A percentile compares a stretch with the other conserved stretches of the same genome.
Conservation (phyloP, 176 grass and related monocot species). For the Cenchrus purpureus region DNA sequence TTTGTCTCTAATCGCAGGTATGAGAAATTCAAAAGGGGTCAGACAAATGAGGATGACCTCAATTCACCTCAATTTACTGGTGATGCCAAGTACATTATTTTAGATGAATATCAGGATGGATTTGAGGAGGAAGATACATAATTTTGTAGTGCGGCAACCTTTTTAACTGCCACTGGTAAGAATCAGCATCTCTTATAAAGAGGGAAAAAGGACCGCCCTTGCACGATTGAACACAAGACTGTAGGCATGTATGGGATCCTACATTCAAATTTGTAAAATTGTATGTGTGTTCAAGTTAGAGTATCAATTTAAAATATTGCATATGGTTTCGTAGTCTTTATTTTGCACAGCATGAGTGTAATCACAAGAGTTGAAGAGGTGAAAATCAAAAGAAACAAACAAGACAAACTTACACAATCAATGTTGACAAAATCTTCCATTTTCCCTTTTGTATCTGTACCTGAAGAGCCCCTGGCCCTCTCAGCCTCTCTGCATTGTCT, state of each 20-base stretch:
- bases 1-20: slow-evolving; percentile 64
- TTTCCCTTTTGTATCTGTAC: neutral
- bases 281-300: neutral
- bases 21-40: slow-evolving; percentile 82
- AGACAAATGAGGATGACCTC: slow-evolving; percentile 50
- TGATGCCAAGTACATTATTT: slow-evolving; percentile 88
- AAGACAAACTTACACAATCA: neutral
- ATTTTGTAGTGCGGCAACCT: slow-evolving; percentile 32
- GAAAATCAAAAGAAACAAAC: neutral
- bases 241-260: neutral
- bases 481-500: neutral
- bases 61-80: slow-evolving; percentile 59
- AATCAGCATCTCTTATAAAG: slow-evolving; percentile 19
- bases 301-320: neutral
- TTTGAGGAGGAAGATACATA: slow-evolving; percentile 61
- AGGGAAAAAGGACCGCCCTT: neutral
- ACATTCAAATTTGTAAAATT: neutral
- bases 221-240: neutral
- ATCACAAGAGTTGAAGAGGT: neutral
- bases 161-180: slow-evolving; percentile 62
- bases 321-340: neutral
- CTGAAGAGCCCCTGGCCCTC: neutral
- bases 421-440: neutral
- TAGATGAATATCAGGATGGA: slow-evolving; percentile 77
- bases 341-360: neutral